Percentiles rank a stretch among this genome's conserved stretches.
Evolutionary conservation across 2,329 filamentous ascomycete genomes (phyloP).

Genomic region (Aspergillus unguis): DNA sequence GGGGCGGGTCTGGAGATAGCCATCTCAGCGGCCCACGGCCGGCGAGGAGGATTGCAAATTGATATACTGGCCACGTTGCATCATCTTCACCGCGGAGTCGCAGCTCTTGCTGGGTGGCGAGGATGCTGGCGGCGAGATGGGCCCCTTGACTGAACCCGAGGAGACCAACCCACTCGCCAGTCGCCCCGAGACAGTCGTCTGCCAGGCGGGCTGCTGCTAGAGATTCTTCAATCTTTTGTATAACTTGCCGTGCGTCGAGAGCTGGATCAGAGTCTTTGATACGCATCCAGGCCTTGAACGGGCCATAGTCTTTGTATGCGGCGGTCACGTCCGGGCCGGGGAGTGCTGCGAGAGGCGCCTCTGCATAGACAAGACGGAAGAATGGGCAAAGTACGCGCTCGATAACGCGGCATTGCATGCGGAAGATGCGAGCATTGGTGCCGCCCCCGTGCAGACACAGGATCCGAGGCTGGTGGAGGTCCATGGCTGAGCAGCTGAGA

Average conservation of each 20-base stretch:
- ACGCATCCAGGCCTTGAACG: conserved; percentile 63
- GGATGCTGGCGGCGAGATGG: conserved; percentile 58
- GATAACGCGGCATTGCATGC: conserved; percentile 61
- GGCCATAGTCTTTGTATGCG: conserved; percentile 64
- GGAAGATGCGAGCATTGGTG: conserved; percentile 68
- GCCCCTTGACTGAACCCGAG: conserved; percentile 67
- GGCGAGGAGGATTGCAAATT: conserved; percentile 61
- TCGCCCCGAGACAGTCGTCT: conserved; percentile 50
- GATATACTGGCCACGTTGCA: conserved; percentile 40
- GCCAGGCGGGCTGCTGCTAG: conserved; percentile 42
- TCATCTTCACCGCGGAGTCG: conserved; percentile 17
- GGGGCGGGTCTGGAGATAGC: background rate
- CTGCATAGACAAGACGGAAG: conserved; percentile 70
- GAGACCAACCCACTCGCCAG: conserved; percentile 58
- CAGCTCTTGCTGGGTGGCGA: conserved; percentile 58
- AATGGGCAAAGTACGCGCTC: conserved; percentile 49
- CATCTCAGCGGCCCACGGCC: conserved; percentile 58
- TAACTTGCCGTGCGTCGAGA: conserved; percentile 45
- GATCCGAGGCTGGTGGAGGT: conserved; percentile 55
- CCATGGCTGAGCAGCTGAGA: background rate
- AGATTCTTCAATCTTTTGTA: conserved; percentile 39
- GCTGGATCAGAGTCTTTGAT: conserved; percentile 57
- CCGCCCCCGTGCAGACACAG: conserved; percentile 81
- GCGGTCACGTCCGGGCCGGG: conserved; percentile 62
- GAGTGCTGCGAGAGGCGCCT: conserved; percentile 63